Percentiles rank a stretch among this genome's conserved stretches.
phyloP scores from a whole-genome alignment of 2,329 filamentous ascomycete genomes.

The Aspergillus sp. region DNA sequence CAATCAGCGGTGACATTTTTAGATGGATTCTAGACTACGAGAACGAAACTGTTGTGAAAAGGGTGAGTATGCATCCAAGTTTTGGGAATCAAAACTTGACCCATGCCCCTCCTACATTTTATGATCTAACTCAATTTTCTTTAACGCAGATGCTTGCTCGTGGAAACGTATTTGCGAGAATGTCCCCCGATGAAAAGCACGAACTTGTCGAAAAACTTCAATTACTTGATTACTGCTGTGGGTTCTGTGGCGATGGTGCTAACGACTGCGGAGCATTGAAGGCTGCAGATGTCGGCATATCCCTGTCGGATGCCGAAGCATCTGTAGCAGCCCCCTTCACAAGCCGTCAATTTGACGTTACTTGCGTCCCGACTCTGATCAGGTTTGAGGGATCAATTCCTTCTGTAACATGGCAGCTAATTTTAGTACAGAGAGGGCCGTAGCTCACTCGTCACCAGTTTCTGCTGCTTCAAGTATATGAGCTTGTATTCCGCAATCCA shows the following conservation, averaged over 20 bases:
- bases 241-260: constrained; percentile 95
- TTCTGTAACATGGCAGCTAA: constrained; percentile 15
- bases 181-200: constrained; percentile 99
- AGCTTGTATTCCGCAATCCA: constrained; percentile 98
- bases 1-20: constrained; percentile 90
- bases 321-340: constrained; percentile 98
- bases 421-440: constrained; percentile 70
- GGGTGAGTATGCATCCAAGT: constrained; percentile 47
- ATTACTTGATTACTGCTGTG: constrained; percentile 89
- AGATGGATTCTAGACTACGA: constrained; percentile 95
- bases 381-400: constrained; percentile 47
- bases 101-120: background rate
- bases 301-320: constrained; percentile 93
- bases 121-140: background rate
- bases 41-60: constrained; percentile 71
- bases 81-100: background rate
- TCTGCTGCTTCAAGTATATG: constrained; percentile 99
- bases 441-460: constrained; percentile 94
- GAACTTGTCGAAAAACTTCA: constrained; percentile 97
- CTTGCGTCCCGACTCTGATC: constrained; percentile 90
- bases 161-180: constrained; percentile 92
- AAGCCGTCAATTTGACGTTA: constrained; percentile 91
- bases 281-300: constrained; percentile 95
- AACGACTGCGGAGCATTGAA: constrained; percentile 98
- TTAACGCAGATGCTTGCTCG: constrained; percentile 73